Conservation (phyloP, 2,329 filamentous ascomycete genomes). For the Alternaria postmessia region DNA sequence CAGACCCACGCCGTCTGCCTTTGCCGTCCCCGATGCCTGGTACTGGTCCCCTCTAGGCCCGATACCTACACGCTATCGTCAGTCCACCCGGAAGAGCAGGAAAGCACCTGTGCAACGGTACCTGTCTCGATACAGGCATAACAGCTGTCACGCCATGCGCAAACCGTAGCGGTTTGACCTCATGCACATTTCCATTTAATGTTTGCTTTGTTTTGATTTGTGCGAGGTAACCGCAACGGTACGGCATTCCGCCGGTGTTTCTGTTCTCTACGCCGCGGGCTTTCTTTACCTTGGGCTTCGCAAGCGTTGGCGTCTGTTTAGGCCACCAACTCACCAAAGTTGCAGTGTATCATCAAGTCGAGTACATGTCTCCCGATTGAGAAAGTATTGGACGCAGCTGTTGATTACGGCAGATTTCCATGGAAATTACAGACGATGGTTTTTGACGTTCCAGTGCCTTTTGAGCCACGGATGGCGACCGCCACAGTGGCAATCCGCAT, state of each 20-base stretch:
- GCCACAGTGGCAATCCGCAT: constrained; percentile 13
- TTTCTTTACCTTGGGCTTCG: background rate
- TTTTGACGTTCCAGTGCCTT: constrained; percentile 13
- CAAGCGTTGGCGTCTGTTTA: constrained; percentile 2
- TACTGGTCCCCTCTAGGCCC: constrained; percentile 2
- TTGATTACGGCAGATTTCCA: constrained; percentile 19
- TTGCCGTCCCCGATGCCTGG: background rate
- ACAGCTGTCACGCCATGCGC: background rate
- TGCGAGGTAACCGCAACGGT: background rate
- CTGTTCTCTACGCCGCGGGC: background rate
- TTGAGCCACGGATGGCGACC: constrained; percentile 9
- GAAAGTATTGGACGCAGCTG: constrained; percentile 14
- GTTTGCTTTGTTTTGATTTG: constrained; percentile 1
- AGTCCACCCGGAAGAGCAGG: constrained; percentile 2
- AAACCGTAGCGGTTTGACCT: background rate
- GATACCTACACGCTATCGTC: constrained; percentile 4
- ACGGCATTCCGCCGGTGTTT: background rate
- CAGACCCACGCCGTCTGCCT: background rate
- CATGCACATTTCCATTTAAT: background rate
- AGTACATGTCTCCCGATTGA: constrained; percentile 4
- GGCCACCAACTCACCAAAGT: background rate
- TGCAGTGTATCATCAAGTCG: background rate
- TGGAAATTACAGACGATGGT: constrained; percentile 10
- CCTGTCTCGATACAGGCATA: background rate
- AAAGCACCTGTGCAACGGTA: background rate